phyloP scores from a whole-genome alignment of 148 eudicot species.

The Rhododendron kiyosumense region DNA sequence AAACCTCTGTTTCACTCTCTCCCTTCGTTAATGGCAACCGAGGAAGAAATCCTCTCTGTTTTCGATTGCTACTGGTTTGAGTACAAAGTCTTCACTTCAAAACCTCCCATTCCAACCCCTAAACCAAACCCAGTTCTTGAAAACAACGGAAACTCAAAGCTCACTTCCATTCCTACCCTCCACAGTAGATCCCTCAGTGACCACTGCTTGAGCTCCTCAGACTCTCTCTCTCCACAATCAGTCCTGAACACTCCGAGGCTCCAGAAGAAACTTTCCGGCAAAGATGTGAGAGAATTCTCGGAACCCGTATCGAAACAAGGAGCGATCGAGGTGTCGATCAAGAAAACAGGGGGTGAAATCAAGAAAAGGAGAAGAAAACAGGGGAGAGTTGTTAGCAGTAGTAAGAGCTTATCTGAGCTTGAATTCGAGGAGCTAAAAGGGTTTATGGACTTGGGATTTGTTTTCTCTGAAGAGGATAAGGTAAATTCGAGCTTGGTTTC shows the following conservation, averaged over 20 bases:
- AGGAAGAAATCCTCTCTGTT: slow-evolving; percentile 7
- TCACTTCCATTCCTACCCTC: background rate
- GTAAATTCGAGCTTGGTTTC: slow-evolving; percentile 31
- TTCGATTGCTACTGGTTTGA: slow-evolving; percentile 12
- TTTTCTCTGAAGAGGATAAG: slow-evolving; percentile 41
- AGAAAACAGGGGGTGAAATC: background rate
- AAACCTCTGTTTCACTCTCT: background rate
- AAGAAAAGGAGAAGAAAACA: slow-evolving; percentile 5
- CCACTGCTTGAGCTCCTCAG: background rate
- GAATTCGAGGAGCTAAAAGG: slow-evolving; percentile 49
- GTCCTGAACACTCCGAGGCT: background rate
- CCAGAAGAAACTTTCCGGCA: background rate
- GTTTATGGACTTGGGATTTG: slow-evolving; percentile 54
- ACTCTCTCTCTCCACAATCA: background rate
- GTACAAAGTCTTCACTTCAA: background rate
- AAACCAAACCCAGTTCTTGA: background rate
- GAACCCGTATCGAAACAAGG: background rate
- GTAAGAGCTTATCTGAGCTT: slow-evolving; percentile 46
- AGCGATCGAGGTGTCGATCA: background rate
- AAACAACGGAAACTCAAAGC: background rate
- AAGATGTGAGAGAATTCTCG: background rate
- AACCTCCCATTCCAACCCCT: background rate
- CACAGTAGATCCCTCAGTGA: background rate
- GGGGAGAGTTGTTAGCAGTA: slow-evolving; percentile 8
- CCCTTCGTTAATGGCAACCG: background rate